These are phyloP conservation scores for Penicillium griseofulvum DNA, from an alignment of 2,329 filamentous ascomycete genomes.

Conservation along the genomic window DNA sequence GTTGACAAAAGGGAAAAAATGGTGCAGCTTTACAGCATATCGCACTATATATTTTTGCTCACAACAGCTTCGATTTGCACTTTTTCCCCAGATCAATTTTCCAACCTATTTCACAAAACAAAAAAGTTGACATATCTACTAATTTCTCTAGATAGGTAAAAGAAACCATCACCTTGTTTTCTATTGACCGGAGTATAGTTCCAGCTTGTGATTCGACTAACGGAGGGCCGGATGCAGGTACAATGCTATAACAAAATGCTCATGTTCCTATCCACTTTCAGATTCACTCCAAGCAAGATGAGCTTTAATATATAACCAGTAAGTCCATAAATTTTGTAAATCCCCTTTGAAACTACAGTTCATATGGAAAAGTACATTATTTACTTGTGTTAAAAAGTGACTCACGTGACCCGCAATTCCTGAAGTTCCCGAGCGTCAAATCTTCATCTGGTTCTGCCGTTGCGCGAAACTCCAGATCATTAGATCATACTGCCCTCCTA, in stretches of 20 bases:
- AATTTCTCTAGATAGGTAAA: not conserved
- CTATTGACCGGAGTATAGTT: not conserved
- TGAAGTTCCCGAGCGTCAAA: constrained; percentile 44
- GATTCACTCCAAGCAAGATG: not conserved
- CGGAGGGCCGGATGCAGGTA: not conserved
- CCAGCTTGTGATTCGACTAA: not conserved
- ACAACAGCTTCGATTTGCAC: too few species aligned
- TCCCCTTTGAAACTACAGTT: not conserved
- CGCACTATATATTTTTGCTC: not conserved
- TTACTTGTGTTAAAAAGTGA: not conserved
- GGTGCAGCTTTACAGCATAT: not conserved
- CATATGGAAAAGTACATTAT: not conserved
- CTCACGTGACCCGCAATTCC: constrained; percentile 34
- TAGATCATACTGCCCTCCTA: constrained; percentile 36
- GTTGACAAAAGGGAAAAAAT: not conserved
- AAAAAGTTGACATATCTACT: not conserved
- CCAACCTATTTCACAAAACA: not conserved
- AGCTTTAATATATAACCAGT: not conserved
- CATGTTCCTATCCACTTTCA: not conserved
- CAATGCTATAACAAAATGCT: not conserved
- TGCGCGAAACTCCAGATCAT: constrained; percentile 40
- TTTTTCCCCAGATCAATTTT: not conserved
- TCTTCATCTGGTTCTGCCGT: constrained; percentile 39
- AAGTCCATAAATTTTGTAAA: not conserved
- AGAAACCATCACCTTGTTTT: not conserved